These are phyloP conservation scores for Cercophora samala DNA, from an alignment of 495 filamentous ascomycete genomes.

Conservation along the genomic window DNA sequence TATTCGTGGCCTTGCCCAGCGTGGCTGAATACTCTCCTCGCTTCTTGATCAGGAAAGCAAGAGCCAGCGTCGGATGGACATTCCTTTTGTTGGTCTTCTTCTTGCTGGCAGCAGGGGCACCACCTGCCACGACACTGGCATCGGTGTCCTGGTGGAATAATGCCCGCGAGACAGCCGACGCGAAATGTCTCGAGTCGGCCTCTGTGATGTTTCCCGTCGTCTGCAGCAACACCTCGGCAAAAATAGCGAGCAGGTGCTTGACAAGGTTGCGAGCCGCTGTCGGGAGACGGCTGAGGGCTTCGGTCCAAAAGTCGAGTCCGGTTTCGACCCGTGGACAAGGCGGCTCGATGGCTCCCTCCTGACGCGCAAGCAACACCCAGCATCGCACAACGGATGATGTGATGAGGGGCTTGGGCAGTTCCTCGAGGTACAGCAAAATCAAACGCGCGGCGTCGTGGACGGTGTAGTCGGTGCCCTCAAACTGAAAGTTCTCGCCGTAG, in stretches of 20 bases:
- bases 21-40: conserved; percentile 26
- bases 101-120: not conserved
- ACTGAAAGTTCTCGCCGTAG: conserved; percentile 29
- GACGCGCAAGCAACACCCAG: conserved; percentile 31
- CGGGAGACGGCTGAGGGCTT: conserved; percentile 33
- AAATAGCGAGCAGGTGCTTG: conserved; percentile 29
- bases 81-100: conserved; percentile 13
- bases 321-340: conserved; percentile 26
- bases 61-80: conserved; percentile 30
- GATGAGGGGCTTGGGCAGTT: conserved; percentile 30
- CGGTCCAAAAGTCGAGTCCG: conserved; percentile 34
- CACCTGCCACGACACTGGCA: not conserved
- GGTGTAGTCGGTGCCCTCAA: conserved; percentile 27
- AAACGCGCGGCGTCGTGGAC: conserved; percentile 28
- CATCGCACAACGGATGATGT: conserved; percentile 23
- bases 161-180: conserved; percentile 25
- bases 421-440: conserved; percentile 28
- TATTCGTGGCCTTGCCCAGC: conserved; percentile 9
- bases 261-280: conserved; percentile 26
- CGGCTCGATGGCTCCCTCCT: conserved; percentile 31
- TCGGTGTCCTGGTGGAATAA: conserved; percentile 27
- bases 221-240: conserved; percentile 25
- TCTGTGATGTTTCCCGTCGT: conserved; percentile 16
- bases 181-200: conserved; percentile 27
- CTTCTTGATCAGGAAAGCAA: conserved; percentile 33